Percentiles rank a stretch among this genome's conserved stretches.
Evolutionary conservation across 129 eudicot species (phyloP).

Genomic region (Flaveria bidentis): DNA sequence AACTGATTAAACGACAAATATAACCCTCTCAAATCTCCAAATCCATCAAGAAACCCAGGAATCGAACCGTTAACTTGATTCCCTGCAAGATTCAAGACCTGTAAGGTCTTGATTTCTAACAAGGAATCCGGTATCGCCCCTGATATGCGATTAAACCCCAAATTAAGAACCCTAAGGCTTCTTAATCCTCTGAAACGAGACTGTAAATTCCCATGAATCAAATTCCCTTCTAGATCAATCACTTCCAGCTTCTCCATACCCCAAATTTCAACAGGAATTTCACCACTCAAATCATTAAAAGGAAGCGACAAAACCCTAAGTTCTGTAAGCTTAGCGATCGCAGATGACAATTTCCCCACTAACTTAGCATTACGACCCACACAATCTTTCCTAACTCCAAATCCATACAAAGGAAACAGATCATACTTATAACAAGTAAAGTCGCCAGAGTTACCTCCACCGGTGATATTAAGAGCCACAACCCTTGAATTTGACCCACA

Average conservation of each 20-base stretch:
- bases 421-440: slow-evolving; percentile 59
- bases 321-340: slow-evolving; percentile 57
- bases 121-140: slow-evolving; percentile 71
- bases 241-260: slow-evolving; percentile 81
- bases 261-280: slow-evolving; percentile 74
- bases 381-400: slow-evolving; percentile 77
- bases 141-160: slow-evolving; percentile 72
- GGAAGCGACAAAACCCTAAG: slow-evolving; percentile 76
- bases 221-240: slow-evolving; percentile 93
- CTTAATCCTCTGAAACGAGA: slow-evolving; percentile 53
- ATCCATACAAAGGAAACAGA: slow-evolving; percentile 72
- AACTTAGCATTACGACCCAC: slow-evolving; percentile 39
- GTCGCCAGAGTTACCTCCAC: slow-evolving; percentile 66
- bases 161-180: slow-evolving; percentile 66
- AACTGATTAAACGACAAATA: slow-evolving; percentile 79
- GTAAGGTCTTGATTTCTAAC: slow-evolving; percentile 44
- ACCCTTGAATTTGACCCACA: slow-evolving; percentile 66
- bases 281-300: slow-evolving; percentile 74
- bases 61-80: slow-evolving; percentile 70
- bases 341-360: slow-evolving; percentile 54
- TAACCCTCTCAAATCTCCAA: slow-evolving; percentile 68
- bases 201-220: slow-evolving; percentile 53
- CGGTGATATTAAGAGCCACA: slow-evolving; percentile 63
- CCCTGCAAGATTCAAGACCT: slow-evolving; percentile 77
- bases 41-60: slow-evolving; percentile 54